Percentiles rank a stretch among this genome's conserved stretches.
Evolutionary conservation across 495 filamentous ascomycete species (phyloP).

Genomic region (Aspergillus homomorphus): DNA sequence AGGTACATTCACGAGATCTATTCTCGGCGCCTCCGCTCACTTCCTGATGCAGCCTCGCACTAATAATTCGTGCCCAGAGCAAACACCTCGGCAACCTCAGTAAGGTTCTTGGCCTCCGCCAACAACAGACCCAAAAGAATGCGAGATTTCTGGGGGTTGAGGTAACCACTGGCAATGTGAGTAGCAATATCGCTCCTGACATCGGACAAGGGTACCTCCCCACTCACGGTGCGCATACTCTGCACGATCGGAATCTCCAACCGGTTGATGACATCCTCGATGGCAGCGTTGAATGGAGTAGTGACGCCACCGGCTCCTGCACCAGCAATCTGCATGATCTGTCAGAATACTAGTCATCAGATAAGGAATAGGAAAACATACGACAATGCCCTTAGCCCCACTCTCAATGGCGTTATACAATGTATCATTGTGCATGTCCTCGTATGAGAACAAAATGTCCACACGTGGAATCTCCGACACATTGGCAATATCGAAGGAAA

Average conservation of each 20-base stretch:
- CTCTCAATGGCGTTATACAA: slow-evolving; percentile 35
- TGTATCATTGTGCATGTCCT: slow-evolving; percentile 37
- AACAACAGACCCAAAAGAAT: slow-evolving; percentile 30
- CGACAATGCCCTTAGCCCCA: slow-evolving; percentile 44
- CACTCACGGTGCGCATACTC: slow-evolving; percentile 29
- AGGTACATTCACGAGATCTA: not conserved
- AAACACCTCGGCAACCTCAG: slow-evolving; percentile 26
- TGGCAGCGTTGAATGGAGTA: slow-evolving; percentile 19
- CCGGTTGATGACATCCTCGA: slow-evolving; percentile 17
- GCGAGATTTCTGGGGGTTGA: slow-evolving; percentile 30
- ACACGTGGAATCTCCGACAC: slow-evolving; percentile 39
- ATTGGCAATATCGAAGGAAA: slow-evolving; percentile 31
- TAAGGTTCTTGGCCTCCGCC: slow-evolving; percentile 22
- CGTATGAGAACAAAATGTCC: slow-evolving; percentile 38
- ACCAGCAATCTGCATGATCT: slow-evolving; percentile 26
- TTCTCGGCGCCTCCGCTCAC: too few relatives aligned
- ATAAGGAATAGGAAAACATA: slow-evolving; percentile 15
- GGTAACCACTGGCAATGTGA: slow-evolving; percentile 31
- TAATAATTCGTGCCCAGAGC: slow-evolving; percentile 4
- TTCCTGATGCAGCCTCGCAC: too few relatives aligned
- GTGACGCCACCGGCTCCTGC: slow-evolving; percentile 28
- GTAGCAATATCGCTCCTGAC: slow-evolving; percentile 26
- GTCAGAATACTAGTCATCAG: not conserved
- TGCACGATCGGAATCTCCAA: slow-evolving; percentile 24
- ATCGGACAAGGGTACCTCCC: slow-evolving; percentile 33